Evolutionary conservation across 805 yeast genomes (phyloP).

Genomic region (Metschnikowia henanensis): DNA sequence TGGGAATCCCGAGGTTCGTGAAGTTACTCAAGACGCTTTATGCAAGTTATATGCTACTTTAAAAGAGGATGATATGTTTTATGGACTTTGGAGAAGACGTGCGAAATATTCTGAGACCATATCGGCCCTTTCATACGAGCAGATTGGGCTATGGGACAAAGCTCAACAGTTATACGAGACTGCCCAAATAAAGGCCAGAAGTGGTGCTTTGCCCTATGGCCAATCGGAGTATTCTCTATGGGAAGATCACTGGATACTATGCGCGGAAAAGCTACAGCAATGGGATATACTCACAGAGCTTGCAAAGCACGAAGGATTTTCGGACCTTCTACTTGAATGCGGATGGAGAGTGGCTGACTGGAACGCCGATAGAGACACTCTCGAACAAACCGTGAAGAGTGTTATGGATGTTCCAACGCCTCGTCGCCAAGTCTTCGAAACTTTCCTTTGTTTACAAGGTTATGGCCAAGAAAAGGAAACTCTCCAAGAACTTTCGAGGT

Average conservation of each 20-base stretch:
- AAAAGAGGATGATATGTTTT: conserved; percentile 95
- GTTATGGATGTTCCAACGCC: conserved; percentile 99
- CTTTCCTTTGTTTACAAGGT: conserved; percentile 90
- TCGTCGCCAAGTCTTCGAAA: conserved; percentile 91
- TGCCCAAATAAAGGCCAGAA: conserved; percentile 94
- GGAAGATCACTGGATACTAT: conserved; percentile 98
- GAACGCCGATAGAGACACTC: conserved; percentile 91
- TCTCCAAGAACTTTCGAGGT: conserved; percentile 76
- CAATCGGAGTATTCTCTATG: conserved; percentile 93
- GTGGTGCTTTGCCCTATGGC: conserved; percentile 93
- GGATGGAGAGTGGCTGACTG: conserved; percentile 99
- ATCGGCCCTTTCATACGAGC: conserved; percentile 91
- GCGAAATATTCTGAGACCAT: conserved; percentile 94
- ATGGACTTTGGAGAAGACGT: conserved; percentile 96
- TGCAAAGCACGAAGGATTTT: conserved; percentile 97
- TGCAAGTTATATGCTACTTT: conserved; percentile 84
- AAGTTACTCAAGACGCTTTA: conserved; percentile 86
- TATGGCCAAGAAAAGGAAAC: conserved; percentile 89
- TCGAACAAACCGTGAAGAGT: conserved; percentile 91
- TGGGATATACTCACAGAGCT: conserved; percentile 97
- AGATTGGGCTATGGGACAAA: conserved; percentile 91
- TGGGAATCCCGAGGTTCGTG: conserved; percentile 74
- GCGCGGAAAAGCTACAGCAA: conserved; percentile 96
- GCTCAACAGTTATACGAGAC: conserved; percentile 93
- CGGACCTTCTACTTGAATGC: conserved; percentile 93